These are phyloP conservation scores for Tricholoma bakamatsutake DNA, from an alignment of 768 basidiomycete species.

Conservation along the genomic window DNA sequence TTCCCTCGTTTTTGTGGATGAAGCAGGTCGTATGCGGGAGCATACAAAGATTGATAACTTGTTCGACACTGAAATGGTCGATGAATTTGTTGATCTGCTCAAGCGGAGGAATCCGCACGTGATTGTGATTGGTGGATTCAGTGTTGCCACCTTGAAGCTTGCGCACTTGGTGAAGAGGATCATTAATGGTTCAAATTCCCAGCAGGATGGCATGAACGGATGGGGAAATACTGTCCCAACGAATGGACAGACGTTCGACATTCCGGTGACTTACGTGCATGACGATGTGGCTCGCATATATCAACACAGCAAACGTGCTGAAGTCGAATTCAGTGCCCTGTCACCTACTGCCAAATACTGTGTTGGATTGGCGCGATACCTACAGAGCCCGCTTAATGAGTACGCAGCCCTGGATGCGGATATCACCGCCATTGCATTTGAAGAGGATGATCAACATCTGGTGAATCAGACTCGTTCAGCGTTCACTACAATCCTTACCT, in stretches of 20 bases:
- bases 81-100: slow-evolving; percentile 79
- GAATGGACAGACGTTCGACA: slow-evolving; percentile 46
- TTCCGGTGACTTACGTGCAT: slow-evolving; percentile 74
- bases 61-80: slow-evolving; percentile 55
- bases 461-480: slow-evolving; percentile 35
- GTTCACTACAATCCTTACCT: slow-evolving; percentile 3
- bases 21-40: slow-evolving; percentile 86
- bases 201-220: slow-evolving; percentile 22
- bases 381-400: slow-evolving; percentile 92
- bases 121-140: slow-evolving; percentile 86
- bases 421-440: slow-evolving; percentile 76
- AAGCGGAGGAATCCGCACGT: slow-evolving; percentile 81
- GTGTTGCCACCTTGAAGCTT: slow-evolving; percentile 71
- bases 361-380: slow-evolving; percentile 87
- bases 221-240: slow-evolving; percentile 14
- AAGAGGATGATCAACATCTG: slow-evolving; percentile 81
- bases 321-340: slow-evolving; percentile 76
- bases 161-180: slow-evolving; percentile 58
- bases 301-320: slow-evolving; percentile 83
- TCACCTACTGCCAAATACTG: slow-evolving; percentile 85
- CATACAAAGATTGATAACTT: slow-evolving; percentile 87
- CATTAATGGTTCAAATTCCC: slow-evolving; percentile 21
- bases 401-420: slow-evolving; percentile 86
- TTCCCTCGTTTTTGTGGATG: slow-evolving; percentile 78
- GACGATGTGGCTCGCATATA: slow-evolving; percentile 95